phyloP scores from a whole-genome alignment of 176 grass and related monocot species.

The Aegilops longissima region DNA sequence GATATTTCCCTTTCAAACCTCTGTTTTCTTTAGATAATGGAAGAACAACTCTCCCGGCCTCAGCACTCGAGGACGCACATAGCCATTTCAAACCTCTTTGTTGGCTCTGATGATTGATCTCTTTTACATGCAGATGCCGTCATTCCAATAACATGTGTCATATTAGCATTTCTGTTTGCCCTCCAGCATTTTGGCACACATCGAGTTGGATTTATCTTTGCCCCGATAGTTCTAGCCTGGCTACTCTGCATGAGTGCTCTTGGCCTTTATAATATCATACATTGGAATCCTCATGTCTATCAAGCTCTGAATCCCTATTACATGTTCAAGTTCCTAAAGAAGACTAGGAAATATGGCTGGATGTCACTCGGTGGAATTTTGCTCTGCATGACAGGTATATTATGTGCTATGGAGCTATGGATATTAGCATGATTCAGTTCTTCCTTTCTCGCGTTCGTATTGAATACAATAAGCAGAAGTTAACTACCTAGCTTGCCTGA shows the following conservation, averaged over 20 bases:
- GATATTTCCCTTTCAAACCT: not conserved
- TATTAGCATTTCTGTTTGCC: constrained; percentile 83
- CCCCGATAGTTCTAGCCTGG: constrained; percentile 88
- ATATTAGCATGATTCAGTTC: not conserved
- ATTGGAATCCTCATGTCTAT: constrained; percentile 93
- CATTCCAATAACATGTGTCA: constrained; percentile 86
- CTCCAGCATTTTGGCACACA: constrained; percentile 98
- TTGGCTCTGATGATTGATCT: constrained; percentile 8
- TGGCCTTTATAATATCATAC: constrained; percentile 86
- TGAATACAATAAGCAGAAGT: not conserved
- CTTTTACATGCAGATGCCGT: constrained; percentile 73
- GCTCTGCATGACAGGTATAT: constrained; percentile 91
- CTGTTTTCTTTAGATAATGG: not conserved
- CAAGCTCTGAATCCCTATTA: constrained; percentile 80
- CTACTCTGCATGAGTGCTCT: constrained; percentile 84
- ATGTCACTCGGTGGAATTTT: constrained; percentile 99
- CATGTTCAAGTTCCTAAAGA: constrained; percentile 95
- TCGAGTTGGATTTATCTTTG: constrained; percentile 84
- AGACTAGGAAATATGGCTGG: constrained; percentile 93
- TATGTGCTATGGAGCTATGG: constrained; percentile 6
- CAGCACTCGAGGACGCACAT: not conserved
- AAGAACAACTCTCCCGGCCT: not conserved
- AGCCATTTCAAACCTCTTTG: not conserved
- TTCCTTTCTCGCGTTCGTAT: not conserved
- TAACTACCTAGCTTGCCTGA: constrained; percentile 15